Conservation (phyloP, 495 filamentous ascomycete genomes). For the Penicillium bialowiezense region DNA sequence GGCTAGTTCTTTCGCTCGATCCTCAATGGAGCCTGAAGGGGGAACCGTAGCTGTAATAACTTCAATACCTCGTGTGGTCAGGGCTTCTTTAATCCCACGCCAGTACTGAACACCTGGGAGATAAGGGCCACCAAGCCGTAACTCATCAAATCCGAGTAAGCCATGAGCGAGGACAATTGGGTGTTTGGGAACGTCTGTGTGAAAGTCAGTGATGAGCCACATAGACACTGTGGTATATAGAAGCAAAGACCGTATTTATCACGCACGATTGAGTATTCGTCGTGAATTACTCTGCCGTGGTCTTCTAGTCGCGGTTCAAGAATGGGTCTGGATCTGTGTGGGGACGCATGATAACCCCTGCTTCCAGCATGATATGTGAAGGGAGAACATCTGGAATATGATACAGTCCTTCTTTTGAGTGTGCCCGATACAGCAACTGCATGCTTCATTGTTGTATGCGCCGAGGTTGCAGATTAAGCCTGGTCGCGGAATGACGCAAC, state of each 20-base stretch:
- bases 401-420: not conserved
- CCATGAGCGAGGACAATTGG: slow-evolving; percentile 87
- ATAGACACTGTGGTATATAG: not conserved
- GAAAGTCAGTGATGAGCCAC: not conserved
- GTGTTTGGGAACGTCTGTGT: slow-evolving; percentile 59
- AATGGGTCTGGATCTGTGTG: slow-evolving; percentile 4
- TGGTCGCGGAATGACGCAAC: slow-evolving; percentile 22
- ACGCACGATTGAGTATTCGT: slow-evolving; percentile 73
- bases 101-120: slow-evolving; percentile 85
- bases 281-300: slow-evolving; percentile 65
- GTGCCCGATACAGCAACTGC: slow-evolving; percentile 6
- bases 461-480: slow-evolving; percentile 6
- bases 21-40: slow-evolving; percentile 74
- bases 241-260: slow-evolving; percentile 61
- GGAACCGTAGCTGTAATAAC: slow-evolving; percentile 83
- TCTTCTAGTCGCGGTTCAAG: slow-evolving; percentile 59
- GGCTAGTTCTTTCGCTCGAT: slow-evolving; percentile 64
- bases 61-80: slow-evolving; percentile 67
- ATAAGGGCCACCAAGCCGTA: slow-evolving; percentile 65
- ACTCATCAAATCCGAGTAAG: slow-evolving; percentile 84
- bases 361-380: slow-evolving; percentile 4
- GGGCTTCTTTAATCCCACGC: slow-evolving; percentile 81
- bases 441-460: slow-evolving; percentile 22
- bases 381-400: not conserved
- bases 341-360: slow-evolving; percentile 6